Evolutionary conservation across 228 moss, liverwort and hornwort genomes (phyloP).

Genomic region (Sphagnum magellanicum): DNA sequence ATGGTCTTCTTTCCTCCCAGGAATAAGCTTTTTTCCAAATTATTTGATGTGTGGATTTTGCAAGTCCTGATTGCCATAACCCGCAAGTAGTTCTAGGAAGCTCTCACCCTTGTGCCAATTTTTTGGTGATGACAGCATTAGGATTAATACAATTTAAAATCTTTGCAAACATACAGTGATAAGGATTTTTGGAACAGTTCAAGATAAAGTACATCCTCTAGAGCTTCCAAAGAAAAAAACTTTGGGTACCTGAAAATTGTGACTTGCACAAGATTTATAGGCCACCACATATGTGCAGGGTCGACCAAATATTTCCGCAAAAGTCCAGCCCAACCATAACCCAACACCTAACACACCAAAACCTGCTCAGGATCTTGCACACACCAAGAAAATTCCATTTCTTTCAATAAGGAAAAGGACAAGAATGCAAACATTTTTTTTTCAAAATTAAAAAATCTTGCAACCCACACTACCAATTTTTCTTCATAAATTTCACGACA

Average conservation of each 20-base stretch:
- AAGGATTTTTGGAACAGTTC: not conserved
- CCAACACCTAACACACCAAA: constrained; percentile 10
- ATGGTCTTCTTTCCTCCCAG: too few species aligned
- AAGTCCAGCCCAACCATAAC: constrained; percentile 10
- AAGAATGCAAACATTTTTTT: too few species aligned
- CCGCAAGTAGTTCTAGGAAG: not conserved
- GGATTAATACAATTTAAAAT: not conserved
- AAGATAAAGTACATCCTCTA: not conserved
- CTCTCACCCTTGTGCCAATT: not conserved
- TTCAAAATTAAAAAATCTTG: too few species aligned
- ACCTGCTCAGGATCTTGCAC: not conserved
- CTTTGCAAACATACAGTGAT: not conserved
- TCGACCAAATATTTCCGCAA: constrained; percentile 8
- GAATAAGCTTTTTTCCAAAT: too few species aligned
- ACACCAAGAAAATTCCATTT: too few species aligned
- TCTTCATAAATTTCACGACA: too few species aligned
- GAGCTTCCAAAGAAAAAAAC: not conserved
- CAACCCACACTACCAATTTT: too few species aligned
- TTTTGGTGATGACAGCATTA: not conserved
- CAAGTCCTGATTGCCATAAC: not conserved
- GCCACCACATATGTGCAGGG: constrained; percentile 9
- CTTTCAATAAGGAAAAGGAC: too few species aligned
- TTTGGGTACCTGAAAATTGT: constrained; percentile 1
- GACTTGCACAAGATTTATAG: constrained; percentile 4
- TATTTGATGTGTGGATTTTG: too few species aligned